Base-by-base conservation (phyloP, 441 rosid species). In the Erysimum cheiri region DNA sequence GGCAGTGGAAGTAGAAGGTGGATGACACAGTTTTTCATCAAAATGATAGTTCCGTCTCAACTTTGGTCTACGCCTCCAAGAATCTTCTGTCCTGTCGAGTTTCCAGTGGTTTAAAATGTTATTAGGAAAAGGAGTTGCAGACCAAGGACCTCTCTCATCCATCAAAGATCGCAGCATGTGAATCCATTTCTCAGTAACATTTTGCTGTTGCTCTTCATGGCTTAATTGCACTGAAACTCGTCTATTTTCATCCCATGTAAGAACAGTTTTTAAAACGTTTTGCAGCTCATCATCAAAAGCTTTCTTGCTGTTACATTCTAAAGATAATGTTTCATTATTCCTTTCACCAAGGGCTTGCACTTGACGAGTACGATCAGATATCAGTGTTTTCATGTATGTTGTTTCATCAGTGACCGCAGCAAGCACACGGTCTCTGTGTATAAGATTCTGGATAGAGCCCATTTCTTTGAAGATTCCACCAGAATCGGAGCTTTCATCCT, bases 81-180 rank as follows among this genome's bases (percentile, higher is more conserved):
- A 68, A 87, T 93, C 99, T 84, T 96, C 99, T 24, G 98, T 89
- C 87, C 93, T 89, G 87, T 96, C 98, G 72, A 91, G 96, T 82
- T 96, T 96, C 99, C 98, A 96, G 72, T 86, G 96, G 49, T 69
- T 81, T 59, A 85, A 67, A 70, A 85, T 78, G 74, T 73, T 81
- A 82, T 88, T 89, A 65, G 98, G 99, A 85, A 96, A 96, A 62
- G 94, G 94, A 84, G 86, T 84, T 47, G 98, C 97, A 65, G 98
- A 96, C 99, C 99, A 96, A 32, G 99, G 97, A 69, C 99, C 98
- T 80, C 99, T 84, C 78, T 91, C 99, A 80, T 96, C 99, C 75
- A 93, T 91, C 80, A 93, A 81, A 74, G 90, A 77, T 59, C 99
- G 98, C 67, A 92, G 89, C 91, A 96, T 82, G 86, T 86, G 98